Evolutionary conservation across 495 filamentous ascomycete species (phyloP).

Genomic region (Lineolata rhizophorae): DNA sequence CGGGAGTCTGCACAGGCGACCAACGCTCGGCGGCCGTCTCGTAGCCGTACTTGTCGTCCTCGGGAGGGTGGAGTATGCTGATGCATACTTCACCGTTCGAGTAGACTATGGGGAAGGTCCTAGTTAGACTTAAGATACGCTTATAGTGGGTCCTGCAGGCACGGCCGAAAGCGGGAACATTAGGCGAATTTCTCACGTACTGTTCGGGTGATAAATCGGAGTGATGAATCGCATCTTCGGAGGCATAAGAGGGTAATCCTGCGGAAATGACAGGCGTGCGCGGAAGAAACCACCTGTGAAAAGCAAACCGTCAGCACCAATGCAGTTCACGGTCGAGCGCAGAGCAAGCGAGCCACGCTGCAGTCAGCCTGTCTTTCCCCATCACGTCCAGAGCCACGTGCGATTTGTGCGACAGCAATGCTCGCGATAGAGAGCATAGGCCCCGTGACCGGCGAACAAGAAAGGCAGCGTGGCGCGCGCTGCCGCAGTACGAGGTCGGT

Average conservation of each 20-base stretch:
- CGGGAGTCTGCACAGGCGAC: slow-evolving; percentile 92
- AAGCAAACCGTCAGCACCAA: not conserved
- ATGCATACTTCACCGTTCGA: slow-evolving; percentile 81
- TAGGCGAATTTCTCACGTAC: slow-evolving; percentile 21
- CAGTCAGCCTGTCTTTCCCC: not conserved
- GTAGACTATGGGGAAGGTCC: slow-evolving; percentile 44
- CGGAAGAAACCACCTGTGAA: slow-evolving; percentile 66
- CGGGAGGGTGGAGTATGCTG: slow-evolving; percentile 87
- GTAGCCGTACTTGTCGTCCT: slow-evolving; percentile 91
- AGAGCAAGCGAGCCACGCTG: no score
- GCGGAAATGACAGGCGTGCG: slow-evolving; percentile 54
- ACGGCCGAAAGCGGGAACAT: no score
- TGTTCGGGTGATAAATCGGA: slow-evolving; percentile 88
- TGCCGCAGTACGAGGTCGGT: no score
- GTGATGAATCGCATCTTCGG: slow-evolving; percentile 80
- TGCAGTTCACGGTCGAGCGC: no score
- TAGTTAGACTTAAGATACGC: no score
- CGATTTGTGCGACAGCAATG: not conserved
- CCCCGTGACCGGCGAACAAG: no score
- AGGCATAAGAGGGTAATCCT: slow-evolving; percentile 71
- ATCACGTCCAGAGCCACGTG: not conserved
- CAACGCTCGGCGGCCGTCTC: slow-evolving; percentile 82
- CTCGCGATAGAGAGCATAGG: no score
- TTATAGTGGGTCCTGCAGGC: not conserved
- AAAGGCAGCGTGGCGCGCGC: no score